Evolutionary conservation across 495 filamentous ascomycete genomes (phyloP).

Genomic region (Penicillium daleae): DNA sequence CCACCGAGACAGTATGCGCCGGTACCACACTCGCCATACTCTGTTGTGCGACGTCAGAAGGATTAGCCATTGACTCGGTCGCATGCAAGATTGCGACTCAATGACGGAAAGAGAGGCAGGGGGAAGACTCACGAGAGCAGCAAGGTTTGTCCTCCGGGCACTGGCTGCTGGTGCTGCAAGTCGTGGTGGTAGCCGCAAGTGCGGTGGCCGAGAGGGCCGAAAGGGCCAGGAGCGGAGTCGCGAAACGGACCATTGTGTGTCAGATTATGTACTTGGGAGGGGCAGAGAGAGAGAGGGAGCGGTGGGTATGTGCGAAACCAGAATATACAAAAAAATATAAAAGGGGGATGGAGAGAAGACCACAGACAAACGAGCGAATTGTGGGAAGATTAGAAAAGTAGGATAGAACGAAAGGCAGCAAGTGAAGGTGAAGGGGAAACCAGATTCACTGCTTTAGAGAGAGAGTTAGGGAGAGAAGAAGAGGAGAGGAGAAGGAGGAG

Average conservation of each 20-base stretch:
- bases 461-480: constrained; percentile 6
- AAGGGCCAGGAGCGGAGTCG: constrained; percentile 36
- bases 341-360: constrained; percentile 2
- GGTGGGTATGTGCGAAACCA: constrained; percentile 20
- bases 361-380: constrained; percentile 32
- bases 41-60: constrained; percentile 44
- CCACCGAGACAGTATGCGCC: constrained; percentile 96
- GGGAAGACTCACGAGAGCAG: constrained; percentile 79
- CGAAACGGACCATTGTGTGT: constrained; percentile 41
- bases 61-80: constrained; percentile 9
- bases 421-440: constrained; percentile 9
- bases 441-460: constrained; percentile 8
- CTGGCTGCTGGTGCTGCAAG: constrained; percentile 60
- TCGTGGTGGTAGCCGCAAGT: constrained; percentile 39
- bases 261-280: constrained; percentile 23
- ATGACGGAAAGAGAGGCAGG: constrained; percentile 1
- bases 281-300: too few species aligned
- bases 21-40: constrained; percentile 91
- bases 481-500: not conserved
- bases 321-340: constrained; percentile 22
- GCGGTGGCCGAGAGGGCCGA: constrained; percentile 44
- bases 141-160: constrained; percentile 82
- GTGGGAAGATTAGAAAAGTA: constrained; percentile 18
- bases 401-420: constrained; percentile 18
- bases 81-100: not conserved